A percentile compares a stretch with the other conserved stretches of the same genome.
Conservation (phyloP, 2,329 filamentous ascomycete species). For the Monosporascus sp. region DNA sequence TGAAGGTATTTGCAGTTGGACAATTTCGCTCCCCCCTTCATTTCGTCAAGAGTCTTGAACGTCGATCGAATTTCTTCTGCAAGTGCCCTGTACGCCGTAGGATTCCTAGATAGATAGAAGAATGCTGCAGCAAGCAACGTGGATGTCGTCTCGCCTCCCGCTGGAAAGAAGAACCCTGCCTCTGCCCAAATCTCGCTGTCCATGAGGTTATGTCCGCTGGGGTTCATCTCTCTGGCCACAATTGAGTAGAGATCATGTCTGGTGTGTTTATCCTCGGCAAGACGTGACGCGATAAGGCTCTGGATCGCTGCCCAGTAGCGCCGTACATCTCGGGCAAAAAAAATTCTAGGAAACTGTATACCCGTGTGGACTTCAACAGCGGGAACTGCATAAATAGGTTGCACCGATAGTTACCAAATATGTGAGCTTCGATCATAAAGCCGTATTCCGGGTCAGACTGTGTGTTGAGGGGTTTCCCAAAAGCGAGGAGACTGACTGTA, state of each 20-base stretch:
- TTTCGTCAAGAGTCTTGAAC: conserved; percentile 9
- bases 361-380: no score
- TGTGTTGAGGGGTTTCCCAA: conserved; percentile 4
- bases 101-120: conserved; percentile 17
- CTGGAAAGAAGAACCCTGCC: conserved; percentile 33
- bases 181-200: conserved; percentile 38
- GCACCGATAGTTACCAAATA: no score
- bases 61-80: conserved; percentile 10
- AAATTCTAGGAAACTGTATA: no score
- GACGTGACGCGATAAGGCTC: conserved; percentile 9
- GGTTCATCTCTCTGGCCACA: conserved; percentile 6
- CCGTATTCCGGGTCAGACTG: conserved; percentile 2
- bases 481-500: conserved; percentile 9
- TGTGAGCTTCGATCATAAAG: no score
- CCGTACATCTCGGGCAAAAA: no score
- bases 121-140: conserved; percentile 16
- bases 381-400: no score
- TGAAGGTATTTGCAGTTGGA: conserved; percentile 13
- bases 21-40: conserved; percentile 7
- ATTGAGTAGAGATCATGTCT: conserved; percentile 13
- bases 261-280: conserved; percentile 5
- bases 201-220: conserved; percentile 4
- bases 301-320: not conserved
- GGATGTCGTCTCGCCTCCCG: conserved; percentile 16
- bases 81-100: conserved; percentile 8